phyloP scores from a whole-genome alignment of 805 yeast genomes.

The Yamadazyma endophytica region DNA sequence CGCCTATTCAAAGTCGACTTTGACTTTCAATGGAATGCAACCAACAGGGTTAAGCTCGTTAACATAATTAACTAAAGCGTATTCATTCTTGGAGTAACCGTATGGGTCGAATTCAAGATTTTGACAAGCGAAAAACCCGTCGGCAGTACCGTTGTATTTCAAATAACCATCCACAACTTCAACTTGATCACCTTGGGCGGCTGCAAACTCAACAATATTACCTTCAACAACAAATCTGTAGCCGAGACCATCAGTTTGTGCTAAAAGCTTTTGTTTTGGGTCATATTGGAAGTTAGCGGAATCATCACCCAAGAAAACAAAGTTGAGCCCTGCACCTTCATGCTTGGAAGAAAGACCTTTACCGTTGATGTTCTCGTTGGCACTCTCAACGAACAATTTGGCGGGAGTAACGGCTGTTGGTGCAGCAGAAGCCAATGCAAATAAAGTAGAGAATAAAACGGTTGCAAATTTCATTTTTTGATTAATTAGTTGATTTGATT shows the following conservation, averaged over 20 bases:
- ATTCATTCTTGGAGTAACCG: slow-evolving; percentile 15
- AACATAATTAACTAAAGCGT: slow-evolving; percentile 3
- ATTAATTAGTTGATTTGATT: slow-evolving; percentile 1
- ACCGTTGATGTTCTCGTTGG: slow-evolving; percentile 22
- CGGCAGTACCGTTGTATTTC: slow-evolving; percentile 14
- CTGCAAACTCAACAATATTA: slow-evolving; percentile 6
- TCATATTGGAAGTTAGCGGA: slow-evolving; percentile 10
- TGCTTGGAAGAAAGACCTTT: slow-evolving; percentile 26
- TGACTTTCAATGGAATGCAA: slow-evolving; percentile 1
- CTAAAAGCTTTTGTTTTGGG: background rate
- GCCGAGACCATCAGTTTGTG: slow-evolving; percentile 1
- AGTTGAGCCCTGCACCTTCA: slow-evolving; percentile 45
- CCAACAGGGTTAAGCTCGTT: background rate
- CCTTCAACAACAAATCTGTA: slow-evolving; percentile 4
- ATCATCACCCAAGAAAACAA: slow-evolving; percentile 25
- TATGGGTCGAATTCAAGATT: slow-evolving; percentile 26
- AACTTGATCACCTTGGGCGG: slow-evolving; percentile 2
- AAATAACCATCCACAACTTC: slow-evolving; percentile 14
- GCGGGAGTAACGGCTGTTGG: slow-evolving; percentile 4
- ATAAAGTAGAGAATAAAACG: slow-evolving; percentile 8
- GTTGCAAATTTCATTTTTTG: slow-evolving; percentile 11
- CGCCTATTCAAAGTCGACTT: too few species aligned
- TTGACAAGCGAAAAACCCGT: slow-evolving; percentile 21
- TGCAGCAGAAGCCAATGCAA: slow-evolving; percentile 8
- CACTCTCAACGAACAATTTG: slow-evolving; percentile 18